phyloP scores from a whole-genome alignment of 192 early-diverging fungal species.

The Neocallimastix lanati region DNA sequence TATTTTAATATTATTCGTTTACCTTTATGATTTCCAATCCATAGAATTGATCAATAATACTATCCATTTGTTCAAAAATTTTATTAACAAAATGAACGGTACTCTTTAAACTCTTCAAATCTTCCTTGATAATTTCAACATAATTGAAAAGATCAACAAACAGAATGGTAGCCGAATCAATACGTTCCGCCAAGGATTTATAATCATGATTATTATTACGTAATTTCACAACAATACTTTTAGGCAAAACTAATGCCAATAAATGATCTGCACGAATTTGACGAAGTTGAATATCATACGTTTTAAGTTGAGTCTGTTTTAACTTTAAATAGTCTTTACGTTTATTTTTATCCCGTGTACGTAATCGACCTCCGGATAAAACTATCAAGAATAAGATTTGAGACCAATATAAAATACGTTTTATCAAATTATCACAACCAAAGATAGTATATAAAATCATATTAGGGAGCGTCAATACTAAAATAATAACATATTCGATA shows the following conservation, averaged over 20 bases:
- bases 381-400: not conserved
- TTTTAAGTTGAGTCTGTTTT: not conserved
- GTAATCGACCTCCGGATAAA: not conserved
- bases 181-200: not conserved
- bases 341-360: not conserved
- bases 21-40: not conserved
- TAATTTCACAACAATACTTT: not conserved
- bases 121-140: not conserved
- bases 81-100: not conserved
- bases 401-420: not conserved
- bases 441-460: not conserved
- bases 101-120: not conserved
- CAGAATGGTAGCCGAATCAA: not conserved
- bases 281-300: not conserved
- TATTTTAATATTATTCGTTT: too few species aligned
- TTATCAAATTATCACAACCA: not conserved
- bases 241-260: not conserved
- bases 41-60: not conserved
- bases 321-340: not conserved
- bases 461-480: not conserved
- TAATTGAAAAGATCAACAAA: not conserved
- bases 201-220: not conserved
- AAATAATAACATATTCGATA: not conserved
- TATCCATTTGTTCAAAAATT: not conserved
- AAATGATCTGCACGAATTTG: not conserved